Percentiles rank a stretch among this genome's conserved stretches.
Evolutionary conservation across 352 stramenopile genomes (phyloP).

Genomic region (Phytopythium litorale): DNA sequence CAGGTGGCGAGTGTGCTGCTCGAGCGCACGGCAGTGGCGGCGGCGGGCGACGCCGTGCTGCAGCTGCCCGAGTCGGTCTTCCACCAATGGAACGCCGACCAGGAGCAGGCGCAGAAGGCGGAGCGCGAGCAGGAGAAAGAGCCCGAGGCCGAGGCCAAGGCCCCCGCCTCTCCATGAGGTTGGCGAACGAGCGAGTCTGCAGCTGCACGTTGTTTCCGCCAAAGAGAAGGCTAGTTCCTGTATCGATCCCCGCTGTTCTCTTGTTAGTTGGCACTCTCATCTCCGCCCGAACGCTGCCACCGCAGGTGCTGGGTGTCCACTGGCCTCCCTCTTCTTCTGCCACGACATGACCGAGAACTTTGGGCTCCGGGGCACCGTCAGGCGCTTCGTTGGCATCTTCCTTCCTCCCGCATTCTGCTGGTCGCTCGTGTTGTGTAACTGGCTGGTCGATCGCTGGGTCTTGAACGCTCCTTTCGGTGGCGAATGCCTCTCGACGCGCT

Average conservation of each 20-base stretch:
- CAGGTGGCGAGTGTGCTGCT: conserved; percentile 62
- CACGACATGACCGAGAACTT: conserved; percentile 87
- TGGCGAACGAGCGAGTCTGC: not conserved
- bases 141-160: conserved; percentile 8
- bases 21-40: conserved; percentile 62
- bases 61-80: conserved; percentile 68
- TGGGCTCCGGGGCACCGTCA: conserved; percentile 73
- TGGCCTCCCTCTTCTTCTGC: conserved; percentile 53
- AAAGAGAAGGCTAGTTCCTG: not conserved
- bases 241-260: too few species aligned
- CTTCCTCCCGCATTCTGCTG: conserved; percentile 11
- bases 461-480: conserved; percentile 19
- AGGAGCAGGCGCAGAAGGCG: conserved; percentile 14
- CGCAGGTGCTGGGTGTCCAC: not conserved
- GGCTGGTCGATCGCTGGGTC: conserved; percentile 29
- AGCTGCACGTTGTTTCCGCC: not conserved
- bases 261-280: not conserved
- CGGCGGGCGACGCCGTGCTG: conserved; percentile 68
- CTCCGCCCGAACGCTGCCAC: not conserved
- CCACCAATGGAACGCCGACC: conserved; percentile 45
- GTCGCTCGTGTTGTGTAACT: conserved; percentile 18
- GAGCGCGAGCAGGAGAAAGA: conserved; percentile 21
- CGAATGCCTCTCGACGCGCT: not conserved
- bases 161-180: not conserved
- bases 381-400: conserved; percentile 32